Base-by-base conservation (phyloP, 495 filamentous ascomycete genomes). In the Podospora anserina region DNA sequence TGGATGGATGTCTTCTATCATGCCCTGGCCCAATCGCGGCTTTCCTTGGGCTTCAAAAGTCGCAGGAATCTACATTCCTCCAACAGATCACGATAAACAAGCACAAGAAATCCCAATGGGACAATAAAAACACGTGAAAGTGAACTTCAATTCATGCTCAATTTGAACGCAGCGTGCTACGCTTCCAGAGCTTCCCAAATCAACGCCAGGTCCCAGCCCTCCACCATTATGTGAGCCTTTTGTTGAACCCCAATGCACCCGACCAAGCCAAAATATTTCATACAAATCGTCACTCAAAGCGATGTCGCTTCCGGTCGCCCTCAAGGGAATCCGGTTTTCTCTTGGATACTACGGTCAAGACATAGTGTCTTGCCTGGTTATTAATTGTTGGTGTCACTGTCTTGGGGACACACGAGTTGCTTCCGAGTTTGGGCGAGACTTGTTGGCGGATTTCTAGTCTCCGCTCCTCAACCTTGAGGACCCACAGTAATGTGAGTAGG, bases 401-500 rank as follows among this genome's bases (percentile, higher is more conserved):
- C 68, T 69, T 61, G n/a, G 69, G 65, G 66, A 74, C 74, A 74
- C 73, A 61, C 30, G 61, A 59, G 60, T 65, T 72, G 58, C 71
- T 70, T 70, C 71, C 70, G 71, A 72, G 13, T 28, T 65, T 66
- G 44, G 66, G 32, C 64, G 44, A 61, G 65, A 71, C 61, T 60
- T 74, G 67, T 26, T 72, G 54, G 67, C 70, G 71, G 63, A 75
- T 71, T 60, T 72, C 56, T 18, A 74, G 63, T 63, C 70, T 80
- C 75, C 81, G 74, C 78, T 83, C 77, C 72, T 83, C 81, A 72
- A 84, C 78, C 70, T 73, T 76, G 64, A 84, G 78, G 66, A 79
- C 81, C 84, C 85, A 87, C 70, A 83, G 65, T 66, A 87, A 68
- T 39, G 84, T 83, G 77, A 85, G 80, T 66, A 87, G 74, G 72